Evolutionary conservation across 345 rosid species (phyloP).

Genomic region (Rhizophora apiculata): DNA sequence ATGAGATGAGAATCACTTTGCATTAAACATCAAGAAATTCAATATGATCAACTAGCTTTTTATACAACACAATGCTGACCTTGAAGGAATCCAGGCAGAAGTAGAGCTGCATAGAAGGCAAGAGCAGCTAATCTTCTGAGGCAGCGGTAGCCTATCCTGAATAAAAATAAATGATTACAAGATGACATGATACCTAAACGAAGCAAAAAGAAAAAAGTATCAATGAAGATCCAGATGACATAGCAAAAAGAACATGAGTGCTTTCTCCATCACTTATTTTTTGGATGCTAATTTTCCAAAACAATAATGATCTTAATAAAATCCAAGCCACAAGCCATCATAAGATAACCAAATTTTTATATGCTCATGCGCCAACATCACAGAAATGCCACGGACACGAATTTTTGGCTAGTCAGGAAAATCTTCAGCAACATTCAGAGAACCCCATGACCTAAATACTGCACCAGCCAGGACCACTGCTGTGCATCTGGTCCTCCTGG

Average conservation of each 20-base stretch:
- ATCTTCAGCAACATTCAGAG: neutral
- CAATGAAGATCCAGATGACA: constrained; percentile 1
- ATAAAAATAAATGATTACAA: constrained; percentile 23
- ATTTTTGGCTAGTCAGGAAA: neutral
- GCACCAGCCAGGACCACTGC: neutral
- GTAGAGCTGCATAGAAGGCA: constrained; percentile 26
- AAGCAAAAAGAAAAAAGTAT: too few species aligned
- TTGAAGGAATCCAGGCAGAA: constrained; percentile 36
- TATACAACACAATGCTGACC: constrained; percentile 18
- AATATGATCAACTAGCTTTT: neutral
- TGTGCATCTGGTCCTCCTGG: neutral
- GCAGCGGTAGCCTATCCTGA: constrained; percentile 39
- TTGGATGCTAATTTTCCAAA: neutral
- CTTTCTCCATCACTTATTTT: neutral
- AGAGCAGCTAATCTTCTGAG: constrained; percentile 32
- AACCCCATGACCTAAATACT: neutral
- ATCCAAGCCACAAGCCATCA: neutral
- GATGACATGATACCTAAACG: constrained; percentile 5
- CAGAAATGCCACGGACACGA: neutral
- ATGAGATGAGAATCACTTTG: too few species aligned
- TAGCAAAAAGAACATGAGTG: neutral
- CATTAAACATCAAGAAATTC: neutral
- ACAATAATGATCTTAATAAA: neutral
- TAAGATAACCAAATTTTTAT: neutral
- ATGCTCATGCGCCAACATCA: neutral